Conservation (phyloP, 2,329 filamentous ascomycete genomes). For the Phaeosphaeria sp. region DNA sequence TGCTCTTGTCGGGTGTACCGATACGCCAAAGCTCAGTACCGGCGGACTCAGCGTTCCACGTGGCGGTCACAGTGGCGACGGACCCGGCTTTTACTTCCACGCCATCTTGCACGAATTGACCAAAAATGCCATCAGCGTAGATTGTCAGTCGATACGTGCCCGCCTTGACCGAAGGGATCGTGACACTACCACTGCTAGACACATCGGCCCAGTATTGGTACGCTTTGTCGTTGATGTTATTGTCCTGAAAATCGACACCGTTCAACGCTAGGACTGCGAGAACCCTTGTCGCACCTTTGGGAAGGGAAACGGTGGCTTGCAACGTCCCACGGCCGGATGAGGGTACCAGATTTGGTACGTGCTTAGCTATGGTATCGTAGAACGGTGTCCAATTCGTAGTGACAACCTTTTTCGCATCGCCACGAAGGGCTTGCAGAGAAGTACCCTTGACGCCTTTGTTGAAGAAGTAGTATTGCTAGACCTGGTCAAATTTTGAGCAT, state of each 20-base stretch:
- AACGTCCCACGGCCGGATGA: conserved; percentile 60
- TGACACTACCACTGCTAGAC: conserved; percentile 57
- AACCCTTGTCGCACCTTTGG: conserved; percentile 57
- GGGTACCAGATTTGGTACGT: conserved; percentile 66
- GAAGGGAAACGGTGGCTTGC: conserved; percentile 60
- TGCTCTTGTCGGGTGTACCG: conserved; percentile 67
- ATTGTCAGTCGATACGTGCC: conserved; percentile 69
- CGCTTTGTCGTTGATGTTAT: conserved; percentile 60
- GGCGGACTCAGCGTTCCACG: conserved; percentile 62
- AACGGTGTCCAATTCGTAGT: conserved; percentile 65
- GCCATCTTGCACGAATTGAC: conserved; percentile 63
- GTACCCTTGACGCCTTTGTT: conserved; percentile 58
- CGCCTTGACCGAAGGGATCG: conserved; percentile 62
- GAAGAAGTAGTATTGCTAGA: conserved; percentile 65
- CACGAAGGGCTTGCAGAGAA: conserved; percentile 52
- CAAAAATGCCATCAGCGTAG: conserved; percentile 69
- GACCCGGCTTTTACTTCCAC: conserved; percentile 53
- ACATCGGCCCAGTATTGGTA: conserved; percentile 67
- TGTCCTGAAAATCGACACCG: conserved; percentile 65
- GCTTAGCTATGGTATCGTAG: conserved; percentile 67
- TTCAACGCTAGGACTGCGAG: conserved; percentile 64
- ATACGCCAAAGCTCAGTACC: conserved; percentile 69
- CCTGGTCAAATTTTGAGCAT: conserved; percentile 7
- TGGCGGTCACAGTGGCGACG: conserved; percentile 42
- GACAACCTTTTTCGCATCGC: conserved; percentile 62